Evolutionary conservation across 2,329 filamentous ascomycete species (phyloP).

Genomic region (Capronia coronata): DNA sequence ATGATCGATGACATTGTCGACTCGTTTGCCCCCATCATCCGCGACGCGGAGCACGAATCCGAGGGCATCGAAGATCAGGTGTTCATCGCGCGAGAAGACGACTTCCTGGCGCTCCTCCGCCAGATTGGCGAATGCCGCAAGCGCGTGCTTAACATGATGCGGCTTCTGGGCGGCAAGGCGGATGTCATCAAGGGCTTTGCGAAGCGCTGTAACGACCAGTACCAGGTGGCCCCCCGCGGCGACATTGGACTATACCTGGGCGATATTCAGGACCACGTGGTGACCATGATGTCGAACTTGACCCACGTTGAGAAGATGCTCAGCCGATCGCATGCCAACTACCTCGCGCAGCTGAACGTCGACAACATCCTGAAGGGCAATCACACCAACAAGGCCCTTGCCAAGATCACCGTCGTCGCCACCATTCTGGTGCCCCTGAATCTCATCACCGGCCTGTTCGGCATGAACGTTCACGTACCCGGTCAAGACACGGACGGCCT

Average conservation of each 20-base stretch:
- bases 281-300: slow-evolving; percentile 97
- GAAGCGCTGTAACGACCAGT: slow-evolving; percentile 97
- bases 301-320: slow-evolving; percentile 97
- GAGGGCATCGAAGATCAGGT: slow-evolving; percentile 94
- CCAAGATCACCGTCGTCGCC: slow-evolving; percentile 90
- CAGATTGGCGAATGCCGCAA: slow-evolving; percentile 87
- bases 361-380: slow-evolving; percentile 86
- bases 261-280: slow-evolving; percentile 98
- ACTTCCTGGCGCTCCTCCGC: slow-evolving; percentile 79
- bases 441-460: slow-evolving; percentile 62
- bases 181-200: slow-evolving; percentile 96
- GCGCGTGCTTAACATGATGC: slow-evolving; percentile 88
- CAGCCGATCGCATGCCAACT: slow-evolving; percentile 88
- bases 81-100: slow-evolving; percentile 82
- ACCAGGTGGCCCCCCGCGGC: slow-evolving; percentile 87
- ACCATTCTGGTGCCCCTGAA: slow-evolving; percentile 96
- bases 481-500: slow-evolving; percentile 35
- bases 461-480: slow-evolving; percentile 47
- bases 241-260: slow-evolving; percentile 95
- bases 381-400: slow-evolving; percentile 77
- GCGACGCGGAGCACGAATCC: slow-evolving; percentile 77
- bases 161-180: slow-evolving; percentile 92
- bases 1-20: slow-evolving; percentile 98
- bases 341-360: slow-evolving; percentile 87
- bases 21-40: slow-evolving; percentile 83